Conservation (phyloP, 139 green algal genomes). For the Edaphochlamys debaryana region DNA sequence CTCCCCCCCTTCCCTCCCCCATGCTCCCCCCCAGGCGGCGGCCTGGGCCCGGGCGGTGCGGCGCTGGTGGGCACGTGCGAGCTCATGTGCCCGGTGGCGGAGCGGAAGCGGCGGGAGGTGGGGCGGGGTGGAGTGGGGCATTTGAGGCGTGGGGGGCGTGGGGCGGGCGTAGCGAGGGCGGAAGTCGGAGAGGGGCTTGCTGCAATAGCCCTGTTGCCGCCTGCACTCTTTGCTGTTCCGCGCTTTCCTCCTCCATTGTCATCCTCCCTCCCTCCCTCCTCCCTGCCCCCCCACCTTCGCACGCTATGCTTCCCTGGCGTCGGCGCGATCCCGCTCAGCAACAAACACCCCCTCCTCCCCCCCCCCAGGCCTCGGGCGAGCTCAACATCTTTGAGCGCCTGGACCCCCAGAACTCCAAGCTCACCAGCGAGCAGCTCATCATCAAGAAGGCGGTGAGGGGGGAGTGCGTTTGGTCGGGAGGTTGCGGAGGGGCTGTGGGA, state of each 20-base stretch:
- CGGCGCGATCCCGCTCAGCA: too few relatives aligned
- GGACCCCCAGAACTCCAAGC: constrained; percentile 46
- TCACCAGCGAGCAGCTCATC: constrained; percentile 61
- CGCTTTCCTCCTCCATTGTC: neutral
- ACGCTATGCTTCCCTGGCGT: too few relatives aligned
- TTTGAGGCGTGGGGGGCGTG: neutral
- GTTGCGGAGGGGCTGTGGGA: too few relatives aligned
- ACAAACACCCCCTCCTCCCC: neutral
- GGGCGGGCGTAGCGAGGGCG: too few relatives aligned
- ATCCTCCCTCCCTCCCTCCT: too few relatives aligned
- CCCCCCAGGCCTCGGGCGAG: constrained; percentile 41
- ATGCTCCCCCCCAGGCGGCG: neutral
- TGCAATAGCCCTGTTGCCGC: neutral
- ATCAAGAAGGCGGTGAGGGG: constrained; percentile 84
- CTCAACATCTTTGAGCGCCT: constrained; percentile 79
- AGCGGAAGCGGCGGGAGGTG: constrained; percentile 61
- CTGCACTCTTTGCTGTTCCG: too few relatives aligned
- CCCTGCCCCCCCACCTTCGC: too few relatives aligned
- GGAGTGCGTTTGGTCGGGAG: too few relatives aligned
- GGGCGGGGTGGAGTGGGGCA: neutral
- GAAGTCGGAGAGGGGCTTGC: neutral
- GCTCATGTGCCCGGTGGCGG: constrained; percentile 76
- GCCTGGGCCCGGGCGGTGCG: neutral
- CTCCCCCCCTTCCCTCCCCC: too few relatives aligned
- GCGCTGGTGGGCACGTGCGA: constrained; percentile 59